Percentiles rank a stretch among this genome's conserved stretches.
Evolutionary conservation across 108 stramenopile species (phyloP).

Genomic region (Nannochloropsis gaditana): DNA sequence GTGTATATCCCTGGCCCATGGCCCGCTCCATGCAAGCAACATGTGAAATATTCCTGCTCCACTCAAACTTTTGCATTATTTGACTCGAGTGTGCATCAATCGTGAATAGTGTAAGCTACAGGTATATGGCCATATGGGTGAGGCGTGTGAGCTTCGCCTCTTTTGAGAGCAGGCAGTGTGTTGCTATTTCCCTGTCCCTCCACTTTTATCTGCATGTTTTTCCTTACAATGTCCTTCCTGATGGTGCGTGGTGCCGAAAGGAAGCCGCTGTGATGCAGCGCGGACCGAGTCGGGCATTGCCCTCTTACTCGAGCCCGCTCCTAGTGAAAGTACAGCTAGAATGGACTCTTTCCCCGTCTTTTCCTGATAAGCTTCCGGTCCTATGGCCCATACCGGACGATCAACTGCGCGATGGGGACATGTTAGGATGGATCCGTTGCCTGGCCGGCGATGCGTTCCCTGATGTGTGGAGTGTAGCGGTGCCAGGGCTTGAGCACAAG

Average conservation of each 20-base stretch:
- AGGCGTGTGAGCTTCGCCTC: too few relatives aligned
- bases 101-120: too few relatives aligned
- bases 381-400: neutral
- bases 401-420: neutral
- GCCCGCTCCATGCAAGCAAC: too few relatives aligned
- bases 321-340: slow-evolving; percentile 1
- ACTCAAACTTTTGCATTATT: too few relatives aligned
- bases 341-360: neutral
- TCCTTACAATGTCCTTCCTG: too few relatives aligned
- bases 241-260: too few relatives aligned
- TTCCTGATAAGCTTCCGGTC: slow-evolving; percentile 3
- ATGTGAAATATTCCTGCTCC: too few relatives aligned
- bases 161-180: neutral
- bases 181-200: neutral
- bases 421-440: neutral
- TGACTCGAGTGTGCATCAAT: too few relatives aligned
- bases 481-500: too few relatives aligned
- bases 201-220: neutral
- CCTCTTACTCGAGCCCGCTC: neutral
- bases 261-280: neutral
- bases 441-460: too few relatives aligned
- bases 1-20: neutral
- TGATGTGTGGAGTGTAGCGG: too few relatives aligned
- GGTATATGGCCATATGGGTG: too few relatives aligned
- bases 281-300: neutral